A percentile compares a stretch with the other conserved stretches of the same genome.
phyloP scores from a whole-genome alignment of 176 grass and related monocot species.

The Rhynchospora tenuis region DNA sequence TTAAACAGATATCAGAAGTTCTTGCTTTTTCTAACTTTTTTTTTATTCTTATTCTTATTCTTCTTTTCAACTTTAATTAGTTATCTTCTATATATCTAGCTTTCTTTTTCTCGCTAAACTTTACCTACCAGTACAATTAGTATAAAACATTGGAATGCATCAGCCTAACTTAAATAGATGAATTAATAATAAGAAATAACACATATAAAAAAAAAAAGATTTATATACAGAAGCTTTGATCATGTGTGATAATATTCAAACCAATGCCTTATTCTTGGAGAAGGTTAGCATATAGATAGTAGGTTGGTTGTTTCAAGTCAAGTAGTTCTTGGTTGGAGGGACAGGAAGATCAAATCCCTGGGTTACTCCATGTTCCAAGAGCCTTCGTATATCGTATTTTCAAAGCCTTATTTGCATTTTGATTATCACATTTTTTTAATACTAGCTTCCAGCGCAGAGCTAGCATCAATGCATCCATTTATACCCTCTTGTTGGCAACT shows the following conservation, averaged over 20 bases:
- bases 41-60: too few relatives aligned
- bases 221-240: background rate
- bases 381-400: background rate
- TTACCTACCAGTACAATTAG: too few relatives aligned
- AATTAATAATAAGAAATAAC: background rate
- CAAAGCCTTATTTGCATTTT: background rate
- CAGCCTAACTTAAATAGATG: too few relatives aligned
- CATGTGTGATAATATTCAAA: background rate
- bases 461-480: too few relatives aligned
- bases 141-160: too few relatives aligned
- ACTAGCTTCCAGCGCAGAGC: too few relatives aligned
- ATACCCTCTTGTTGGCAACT: background rate
- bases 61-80: too few relatives aligned
- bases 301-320: background rate
- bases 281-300: background rate
- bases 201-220: background rate
- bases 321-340: background rate
- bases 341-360: background rate
- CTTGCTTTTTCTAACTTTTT: too few relatives aligned
- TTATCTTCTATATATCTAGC: too few relatives aligned
- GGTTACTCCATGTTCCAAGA: background rate
- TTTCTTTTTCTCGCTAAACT: too few relatives aligned
- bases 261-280: background rate
- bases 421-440: background rate
- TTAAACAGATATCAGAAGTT: too few relatives aligned